These are phyloP conservation scores for Fusarium sulawesiense DNA, from an alignment of 2,329 filamentous ascomycete species.

Conservation along the genomic window DNA sequence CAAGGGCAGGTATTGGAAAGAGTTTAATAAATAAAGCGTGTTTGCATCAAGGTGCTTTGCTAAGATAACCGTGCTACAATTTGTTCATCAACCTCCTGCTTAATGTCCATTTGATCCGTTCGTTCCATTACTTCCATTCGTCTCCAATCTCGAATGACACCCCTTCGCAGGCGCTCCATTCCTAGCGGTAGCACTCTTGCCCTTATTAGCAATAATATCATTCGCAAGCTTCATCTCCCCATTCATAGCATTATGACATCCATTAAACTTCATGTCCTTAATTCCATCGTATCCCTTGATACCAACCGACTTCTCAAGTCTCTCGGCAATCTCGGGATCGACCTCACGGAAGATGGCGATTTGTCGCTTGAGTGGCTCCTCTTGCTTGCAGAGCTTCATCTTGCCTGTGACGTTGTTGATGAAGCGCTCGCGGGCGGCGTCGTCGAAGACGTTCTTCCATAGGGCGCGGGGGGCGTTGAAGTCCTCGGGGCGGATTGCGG, in stretches of 20 bases:
- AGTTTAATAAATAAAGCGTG: fast-evolving
- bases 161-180: slow-evolving; percentile 19
- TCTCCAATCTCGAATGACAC: background rate
- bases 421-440: slow-evolving; percentile 55
- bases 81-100: too few relatives aligned
- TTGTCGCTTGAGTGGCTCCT: slow-evolving; percentile 72
- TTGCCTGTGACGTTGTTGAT: slow-evolving; percentile 70
- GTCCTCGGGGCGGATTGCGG: slow-evolving; percentile 28
- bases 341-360: slow-evolving; percentile 75
- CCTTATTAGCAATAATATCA: slow-evolving; percentile 8
- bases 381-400: slow-evolving; percentile 67
- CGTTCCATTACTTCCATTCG: background rate
- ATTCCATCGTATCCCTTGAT: slow-evolving; percentile 42
- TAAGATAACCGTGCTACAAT: too few relatives aligned
- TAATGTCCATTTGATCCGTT: slow-evolving; percentile 1
- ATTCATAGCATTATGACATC: slow-evolving; percentile 19
- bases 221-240: slow-evolving; percentile 17
- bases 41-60: background rate
- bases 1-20: too few relatives aligned
- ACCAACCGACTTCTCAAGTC: slow-evolving; percentile 72
- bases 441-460: slow-evolving; percentile 20
- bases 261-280: slow-evolving; percentile 3
- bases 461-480: slow-evolving; percentile 21
- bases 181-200: background rate
- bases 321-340: slow-evolving; percentile 65